Conservation (phyloP, 257 asterid genomes). For the Salvia miltiorrhiza region DNA sequence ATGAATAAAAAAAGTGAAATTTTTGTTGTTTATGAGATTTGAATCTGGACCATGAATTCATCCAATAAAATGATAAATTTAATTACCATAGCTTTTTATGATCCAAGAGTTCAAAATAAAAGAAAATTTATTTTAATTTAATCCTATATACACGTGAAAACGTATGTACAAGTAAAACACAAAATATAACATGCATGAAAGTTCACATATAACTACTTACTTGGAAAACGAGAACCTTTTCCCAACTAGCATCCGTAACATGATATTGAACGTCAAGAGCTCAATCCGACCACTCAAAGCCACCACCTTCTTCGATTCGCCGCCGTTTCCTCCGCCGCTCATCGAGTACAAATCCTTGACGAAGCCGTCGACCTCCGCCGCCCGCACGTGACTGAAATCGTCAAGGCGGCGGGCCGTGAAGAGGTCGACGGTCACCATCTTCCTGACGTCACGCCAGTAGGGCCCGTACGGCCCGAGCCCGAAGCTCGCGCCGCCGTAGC, state of each 20-base stretch:
- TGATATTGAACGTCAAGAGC: constrained; percentile 37
- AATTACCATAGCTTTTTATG: too few species aligned
- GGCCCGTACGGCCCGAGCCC: constrained; percentile 48
- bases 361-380: constrained; percentile 31
- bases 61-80: too few species aligned
- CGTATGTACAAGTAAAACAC: too few species aligned
- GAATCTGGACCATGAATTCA: too few species aligned
- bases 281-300: constrained; percentile 37
- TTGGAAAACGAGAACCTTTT: constrained; percentile 25
- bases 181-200: too few species aligned
- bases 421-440: constrained; percentile 47
- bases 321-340: background rate
- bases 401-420: constrained; percentile 36
- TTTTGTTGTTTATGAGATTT: too few species aligned
- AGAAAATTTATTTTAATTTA: too few species aligned
- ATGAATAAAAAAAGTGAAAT: too few species aligned
- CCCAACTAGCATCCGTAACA: constrained; percentile 37
- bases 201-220: too few species aligned
- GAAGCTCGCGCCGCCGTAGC: constrained; percentile 34
- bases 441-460: constrained; percentile 56
- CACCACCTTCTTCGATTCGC: background rate
- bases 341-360: constrained; percentile 26
- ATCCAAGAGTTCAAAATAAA: too few species aligned
- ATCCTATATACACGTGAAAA: too few species aligned
- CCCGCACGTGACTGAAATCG: constrained; percentile 37